Percentiles rank a stretch among this genome's conserved stretches.
Conservation (phyloP, 2,329 filamentous ascomycete species). For the Pseudovirgaria hyperparasitica region DNA sequence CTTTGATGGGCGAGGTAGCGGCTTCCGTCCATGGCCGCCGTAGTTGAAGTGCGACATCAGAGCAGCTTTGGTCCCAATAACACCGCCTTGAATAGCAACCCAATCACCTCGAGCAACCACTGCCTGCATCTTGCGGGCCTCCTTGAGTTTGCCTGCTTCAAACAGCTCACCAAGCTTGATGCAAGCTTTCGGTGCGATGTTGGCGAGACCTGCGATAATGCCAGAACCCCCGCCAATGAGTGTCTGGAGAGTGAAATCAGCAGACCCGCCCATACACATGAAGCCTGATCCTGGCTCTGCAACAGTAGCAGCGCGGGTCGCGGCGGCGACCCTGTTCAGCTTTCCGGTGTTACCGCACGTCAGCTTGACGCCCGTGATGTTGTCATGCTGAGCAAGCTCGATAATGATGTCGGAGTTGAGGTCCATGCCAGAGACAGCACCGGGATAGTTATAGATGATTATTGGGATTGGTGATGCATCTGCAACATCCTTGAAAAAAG, state of each 20-base stretch:
- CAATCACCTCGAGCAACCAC: conserved; percentile 56
- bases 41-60: conserved; percentile 52
- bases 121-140: conserved; percentile 52
- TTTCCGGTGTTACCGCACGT: conserved; percentile 62
- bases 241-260: conserved; percentile 62
- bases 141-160: conserved; percentile 42
- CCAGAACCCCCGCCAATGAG: conserved; percentile 58
- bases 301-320: conserved; percentile 29
- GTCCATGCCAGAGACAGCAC: conserved; percentile 50
- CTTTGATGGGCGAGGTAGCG: conserved; percentile 38
- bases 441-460: conserved; percentile 59
- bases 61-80: conserved; percentile 56
- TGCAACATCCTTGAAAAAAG: conserved; percentile 55
- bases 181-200: conserved; percentile 56
- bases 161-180: conserved; percentile 49
- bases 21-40: conserved; percentile 47
- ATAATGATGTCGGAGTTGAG: conserved; percentile 51
- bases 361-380: conserved; percentile 57
- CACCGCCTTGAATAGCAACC: conserved; percentile 55
- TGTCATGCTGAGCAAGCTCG: conserved; percentile 46
- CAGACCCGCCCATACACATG: conserved; percentile 58
- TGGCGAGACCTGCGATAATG: conserved; percentile 58
- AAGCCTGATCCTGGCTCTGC: conserved; percentile 39
- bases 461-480: conserved; percentile 50
- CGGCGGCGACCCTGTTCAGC: conserved; percentile 46